These are phyloP conservation scores for Xylariomycetidae sp. DNA, from an alignment of 2,329 filamentous ascomycete species.

Conservation along the genomic window DNA sequence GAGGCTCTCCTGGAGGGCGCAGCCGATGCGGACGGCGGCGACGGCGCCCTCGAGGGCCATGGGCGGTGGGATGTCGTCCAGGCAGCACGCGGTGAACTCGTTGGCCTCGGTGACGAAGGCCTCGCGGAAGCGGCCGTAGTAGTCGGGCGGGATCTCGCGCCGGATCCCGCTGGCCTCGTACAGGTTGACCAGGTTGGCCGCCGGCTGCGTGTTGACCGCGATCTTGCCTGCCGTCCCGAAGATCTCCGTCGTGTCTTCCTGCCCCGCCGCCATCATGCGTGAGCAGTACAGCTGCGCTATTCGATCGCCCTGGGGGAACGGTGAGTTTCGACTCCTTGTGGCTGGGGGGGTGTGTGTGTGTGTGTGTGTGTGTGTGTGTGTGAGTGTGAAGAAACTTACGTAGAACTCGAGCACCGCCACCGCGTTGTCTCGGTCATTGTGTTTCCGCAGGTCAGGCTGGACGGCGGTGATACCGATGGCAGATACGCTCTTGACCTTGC, in stretches of 20 bases:
- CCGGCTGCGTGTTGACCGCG: conserved; percentile 53
- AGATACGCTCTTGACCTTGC: conserved; percentile 47
- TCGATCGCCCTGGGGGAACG: conserved; percentile 34
- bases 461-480: conserved; percentile 54
- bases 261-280: conserved; percentile 62
- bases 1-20: conserved; percentile 51
- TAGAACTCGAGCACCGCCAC: conserved; percentile 61
- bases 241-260: conserved; percentile 62
- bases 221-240: conserved; percentile 62
- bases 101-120: conserved; percentile 60
- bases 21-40: conserved; percentile 54
- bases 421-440: conserved; percentile 57
- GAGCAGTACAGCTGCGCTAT: conserved; percentile 59
- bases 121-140: conserved; percentile 56
- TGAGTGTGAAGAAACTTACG: conserved; percentile 15
- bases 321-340: no score
- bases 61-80: conserved; percentile 35
- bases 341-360: no score
- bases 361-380: no score
- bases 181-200: conserved; percentile 47
- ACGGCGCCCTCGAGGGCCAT: conserved; percentile 39
- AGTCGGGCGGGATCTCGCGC: conserved; percentile 54
- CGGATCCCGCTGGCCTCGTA: conserved; percentile 48
- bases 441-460: conserved; percentile 48
- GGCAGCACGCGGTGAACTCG: conserved; percentile 53